phyloP scores from a whole-genome alignment of 768 basidiomycete species.

The Fistulinella prunicolor region DNA sequence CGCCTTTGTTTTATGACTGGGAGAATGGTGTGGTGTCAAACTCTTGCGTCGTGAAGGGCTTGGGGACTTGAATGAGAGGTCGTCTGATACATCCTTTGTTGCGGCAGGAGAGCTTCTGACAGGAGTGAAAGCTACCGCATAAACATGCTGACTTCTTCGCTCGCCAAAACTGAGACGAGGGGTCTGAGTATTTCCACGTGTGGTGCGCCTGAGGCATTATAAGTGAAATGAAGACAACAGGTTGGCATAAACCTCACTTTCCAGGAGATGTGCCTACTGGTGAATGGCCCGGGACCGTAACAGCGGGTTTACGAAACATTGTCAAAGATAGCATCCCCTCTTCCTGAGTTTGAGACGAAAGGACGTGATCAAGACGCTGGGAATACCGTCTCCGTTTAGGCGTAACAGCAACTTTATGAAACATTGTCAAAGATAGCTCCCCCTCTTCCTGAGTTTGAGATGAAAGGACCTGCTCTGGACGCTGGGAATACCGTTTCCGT shows the following conservation, averaged over 20 bases:
- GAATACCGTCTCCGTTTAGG: constrained; percentile 36
- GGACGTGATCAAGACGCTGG: constrained; percentile 16
- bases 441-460: constrained; percentile 35
- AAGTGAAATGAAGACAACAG: neutral
- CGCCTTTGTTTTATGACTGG: neutral
- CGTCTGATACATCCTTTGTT: constrained; percentile 2
- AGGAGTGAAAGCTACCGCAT: constrained; percentile 2
- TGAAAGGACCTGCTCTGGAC: constrained; percentile 20
- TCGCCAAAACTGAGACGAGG: neutral
- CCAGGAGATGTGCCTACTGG: neutral
- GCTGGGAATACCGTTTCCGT: constrained; percentile 33
- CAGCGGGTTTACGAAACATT: neutral
- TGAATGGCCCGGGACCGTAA: neutral
- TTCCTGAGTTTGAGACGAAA: constrained; percentile 34
- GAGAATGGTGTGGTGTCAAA: constrained; percentile 2
- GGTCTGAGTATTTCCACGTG: neutral
- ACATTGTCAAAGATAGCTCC: constrained; percentile 21
- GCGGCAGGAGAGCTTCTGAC: neutral
- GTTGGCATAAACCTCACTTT: constrained; percentile 16
- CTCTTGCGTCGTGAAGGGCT: neutral
- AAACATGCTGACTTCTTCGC: constrained; percentile 1
- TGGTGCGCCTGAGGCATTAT: constrained; percentile 7
- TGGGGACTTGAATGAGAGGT: neutral
- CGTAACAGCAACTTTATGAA: too few relatives aligned
- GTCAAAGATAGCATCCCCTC: constrained; percentile 27